Evolutionary conservation across 495 filamentous ascomycete species (phyloP), one percentile per base, ranked within the genome.

Genomic region (Aspergillus funiculosus): DNA sequence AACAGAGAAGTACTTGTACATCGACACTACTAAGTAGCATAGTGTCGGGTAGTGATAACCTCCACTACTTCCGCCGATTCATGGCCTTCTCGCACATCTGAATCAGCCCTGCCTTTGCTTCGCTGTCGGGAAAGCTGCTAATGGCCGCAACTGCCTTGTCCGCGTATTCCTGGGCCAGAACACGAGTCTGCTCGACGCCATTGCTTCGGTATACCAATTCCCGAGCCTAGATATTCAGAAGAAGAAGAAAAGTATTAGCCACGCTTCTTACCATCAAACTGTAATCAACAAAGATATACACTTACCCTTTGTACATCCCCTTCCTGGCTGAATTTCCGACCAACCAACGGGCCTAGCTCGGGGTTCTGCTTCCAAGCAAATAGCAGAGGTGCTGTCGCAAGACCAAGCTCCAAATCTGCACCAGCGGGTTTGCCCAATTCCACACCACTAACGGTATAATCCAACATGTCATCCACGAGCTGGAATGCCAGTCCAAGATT

Each of bases 381-480:
- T 27, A 98, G 68, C 38, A 97, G 66, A 6, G 92, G 92, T 4
- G 92, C 92, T n/a, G 92, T 98, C 6, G 94, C 92, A 39, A 98
- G 73, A 6, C 92, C 92, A 15, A 98, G 74, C 63, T 96, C 87
- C 45, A 98, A 63, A 67, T 98, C 92, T 11, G 94, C 94, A 20
- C 90, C 94, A 6, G 89, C 86, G 0, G 94, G 90, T 62, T 98
- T 98, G 36, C 92, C 92, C 22, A 98, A 72, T 62, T 95, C 88
- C 21, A 79, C 76, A 28, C 76, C 87, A 19, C 74, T 86, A 34
- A 89, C 77, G 0, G 92, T 96, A 61, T 96, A 98, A 68, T 98
- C 92, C 54, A 98, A 74, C 85, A 98, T 86, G 61, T 98, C 92
- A 54, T 98, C 92, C 8, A 98, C 90, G n/a, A 98, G 72, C 72